A percentile compares a stretch with the other conserved stretches of the same genome.
phyloP scores from a whole-genome alignment of 2,329 filamentous ascomycete genomes.

The Fusarium nanum region DNA sequence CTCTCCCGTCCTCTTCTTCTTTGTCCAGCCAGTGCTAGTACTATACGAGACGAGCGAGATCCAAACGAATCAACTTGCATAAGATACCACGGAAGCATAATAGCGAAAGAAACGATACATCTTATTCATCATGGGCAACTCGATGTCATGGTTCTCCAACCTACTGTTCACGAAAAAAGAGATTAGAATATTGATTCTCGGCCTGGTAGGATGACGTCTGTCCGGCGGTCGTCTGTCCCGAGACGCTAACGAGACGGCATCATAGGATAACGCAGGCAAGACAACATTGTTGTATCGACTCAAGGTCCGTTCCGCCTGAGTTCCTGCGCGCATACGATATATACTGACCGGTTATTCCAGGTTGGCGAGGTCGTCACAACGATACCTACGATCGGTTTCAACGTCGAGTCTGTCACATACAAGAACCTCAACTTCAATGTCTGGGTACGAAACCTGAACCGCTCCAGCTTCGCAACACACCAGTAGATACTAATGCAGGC shows the following conservation, averaged over 20 bases:
- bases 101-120: slow-evolving; percentile 22
- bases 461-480: neutral
- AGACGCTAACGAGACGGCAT: slow-evolving; percentile 33
- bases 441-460: slow-evolving; percentile 73
- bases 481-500: slow-evolving; percentile 17
- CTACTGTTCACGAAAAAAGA: slow-evolving; percentile 95
- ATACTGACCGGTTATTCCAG: slow-evolving; percentile 59
- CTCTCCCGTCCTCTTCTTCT: slow-evolving; percentile 1
- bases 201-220: slow-evolving; percentile 72
- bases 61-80: slow-evolving; percentile 6
- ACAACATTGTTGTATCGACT: slow-evolving; percentile 96
- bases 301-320: slow-evolving; percentile 69
- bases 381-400: slow-evolving; percentile 99
- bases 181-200: slow-evolving; percentile 93
- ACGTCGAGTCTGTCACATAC: slow-evolving; percentile 98
- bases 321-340: neutral
- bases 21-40: slow-evolving; percentile 7
- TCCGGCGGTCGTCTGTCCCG: slow-evolving; percentile 19
- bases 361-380: slow-evolving; percentile 99
- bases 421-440: slow-evolving; percentile 99
- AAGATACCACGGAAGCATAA: slow-evolving; percentile 20
- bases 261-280: slow-evolving; percentile 96
- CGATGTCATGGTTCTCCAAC: slow-evolving; percentile 76
- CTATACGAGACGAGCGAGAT: slow-evolving; percentile 18
- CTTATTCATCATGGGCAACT: slow-evolving; percentile 67